Conservation (phyloP, 441 rosid species). For the Erysimum pusillum region DNA sequence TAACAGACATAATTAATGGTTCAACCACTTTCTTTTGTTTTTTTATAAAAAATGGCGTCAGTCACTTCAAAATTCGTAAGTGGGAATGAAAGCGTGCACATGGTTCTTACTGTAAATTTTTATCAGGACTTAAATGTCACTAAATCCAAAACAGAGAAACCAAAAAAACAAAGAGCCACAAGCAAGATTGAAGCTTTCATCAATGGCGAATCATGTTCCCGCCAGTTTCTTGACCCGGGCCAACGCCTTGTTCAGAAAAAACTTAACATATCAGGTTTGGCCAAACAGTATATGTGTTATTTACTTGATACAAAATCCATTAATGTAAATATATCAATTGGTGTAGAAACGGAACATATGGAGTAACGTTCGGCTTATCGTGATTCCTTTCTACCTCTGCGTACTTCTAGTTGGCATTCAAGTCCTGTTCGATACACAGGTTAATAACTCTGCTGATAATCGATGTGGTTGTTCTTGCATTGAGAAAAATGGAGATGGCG, state of each 20-base stretch:
- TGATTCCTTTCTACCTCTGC: slow-evolving; percentile 76
- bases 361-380: slow-evolving; percentile 79
- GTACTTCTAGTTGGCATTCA: slow-evolving; percentile 65
- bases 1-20: not conserved
- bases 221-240: slow-evolving; percentile 80
- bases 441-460: slow-evolving; percentile 47
- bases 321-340: slow-evolving; percentile 34
- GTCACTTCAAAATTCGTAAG: not conserved
- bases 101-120: not conserved
- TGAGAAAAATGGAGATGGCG: slow-evolving; percentile 54
- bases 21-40: not conserved
- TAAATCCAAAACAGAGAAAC: not conserved
- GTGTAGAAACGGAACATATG: slow-evolving; percentile 78
- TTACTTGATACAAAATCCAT: not conserved
- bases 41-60: not conserved
- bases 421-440: slow-evolving; percentile 52
- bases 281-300: not conserved
- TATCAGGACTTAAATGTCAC: not conserved
- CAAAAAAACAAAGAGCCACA: not conserved
- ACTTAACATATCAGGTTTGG: slow-evolving; percentile 85
- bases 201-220: slow-evolving; percentile 68
- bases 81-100: not conserved
- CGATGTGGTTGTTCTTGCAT: slow-evolving; percentile 68
- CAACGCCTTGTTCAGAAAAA: slow-evolving; percentile 85
- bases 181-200: slow-evolving; percentile 24